Evolutionary conservation across 805 yeast species (phyloP).

Genomic region (Candida schatavii): DNA sequence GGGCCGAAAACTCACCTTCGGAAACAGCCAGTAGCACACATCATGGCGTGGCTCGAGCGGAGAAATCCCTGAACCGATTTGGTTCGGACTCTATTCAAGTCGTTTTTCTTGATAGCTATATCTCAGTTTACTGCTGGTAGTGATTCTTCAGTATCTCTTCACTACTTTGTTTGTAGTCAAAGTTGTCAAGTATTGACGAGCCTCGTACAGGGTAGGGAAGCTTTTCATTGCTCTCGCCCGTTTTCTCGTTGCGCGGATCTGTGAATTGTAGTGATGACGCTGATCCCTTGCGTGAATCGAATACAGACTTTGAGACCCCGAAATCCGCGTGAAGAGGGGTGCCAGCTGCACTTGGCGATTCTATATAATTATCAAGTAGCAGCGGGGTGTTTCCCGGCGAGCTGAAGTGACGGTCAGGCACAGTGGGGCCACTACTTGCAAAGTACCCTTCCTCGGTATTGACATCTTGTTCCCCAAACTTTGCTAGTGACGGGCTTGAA

Average conservation of each 20-base stretch:
- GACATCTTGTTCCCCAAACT: not conserved
- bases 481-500: not conserved
- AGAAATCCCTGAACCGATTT: too few species aligned
- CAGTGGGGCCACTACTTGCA: not conserved
- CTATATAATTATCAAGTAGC: not conserved
- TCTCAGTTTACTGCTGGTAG: too few species aligned
- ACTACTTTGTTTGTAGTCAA: not conserved
- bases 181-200: slow-evolving; percentile 3
- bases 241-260: not conserved
- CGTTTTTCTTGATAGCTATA: too few species aligned
- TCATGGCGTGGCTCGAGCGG: too few species aligned
- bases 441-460: not conserved
- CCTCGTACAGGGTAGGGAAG: slow-evolving; percentile 5
- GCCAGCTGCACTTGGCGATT: not conserved
- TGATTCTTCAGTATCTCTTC: too few species aligned
- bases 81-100: too few species aligned
- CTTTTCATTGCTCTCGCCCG: too few species aligned
- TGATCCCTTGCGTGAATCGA: not conserved
- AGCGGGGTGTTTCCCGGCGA: not conserved
- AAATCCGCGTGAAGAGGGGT: not conserved
- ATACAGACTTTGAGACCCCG: too few species aligned
- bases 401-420: too few species aligned
- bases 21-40: too few species aligned
- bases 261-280: not conserved
- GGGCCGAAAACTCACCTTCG: too few species aligned